These are phyloP conservation scores for Pythium pyrilobum DNA, from an alignment of 352 stramenopile species.

Conservation along the genomic window DNA sequence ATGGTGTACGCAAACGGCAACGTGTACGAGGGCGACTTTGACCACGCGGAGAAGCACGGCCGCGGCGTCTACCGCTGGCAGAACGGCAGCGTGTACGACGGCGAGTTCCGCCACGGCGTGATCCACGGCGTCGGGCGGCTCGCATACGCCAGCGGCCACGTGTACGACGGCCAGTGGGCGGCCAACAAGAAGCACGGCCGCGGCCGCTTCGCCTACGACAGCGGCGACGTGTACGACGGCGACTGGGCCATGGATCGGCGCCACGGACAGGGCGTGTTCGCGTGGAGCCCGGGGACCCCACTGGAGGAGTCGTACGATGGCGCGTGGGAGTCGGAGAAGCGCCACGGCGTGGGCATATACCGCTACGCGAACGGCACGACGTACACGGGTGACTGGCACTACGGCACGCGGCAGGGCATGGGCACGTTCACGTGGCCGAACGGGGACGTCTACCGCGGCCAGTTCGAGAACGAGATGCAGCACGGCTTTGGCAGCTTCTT, in stretches of 20 bases:
- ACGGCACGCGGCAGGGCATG: conserved; percentile 63
- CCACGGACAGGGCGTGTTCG: conserved; percentile 53
- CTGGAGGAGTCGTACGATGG: conserved; percentile 82
- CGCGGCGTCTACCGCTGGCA: conserved; percentile 52
- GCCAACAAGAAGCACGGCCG: conserved; percentile 73
- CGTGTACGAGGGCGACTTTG: conserved; percentile 61
- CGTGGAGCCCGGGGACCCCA: conserved; percentile 41
- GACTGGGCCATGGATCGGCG: conserved; percentile 58
- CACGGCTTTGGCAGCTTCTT: conserved; percentile 75
- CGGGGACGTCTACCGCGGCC: conserved; percentile 76
- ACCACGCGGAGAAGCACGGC: conserved; percentile 63
- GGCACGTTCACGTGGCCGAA: conserved; percentile 84
- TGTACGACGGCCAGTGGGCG: conserved; percentile 58
- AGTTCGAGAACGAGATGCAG: conserved; percentile 79
- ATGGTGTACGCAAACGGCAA: conserved; percentile 87
- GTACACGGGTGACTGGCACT: conserved; percentile 64
- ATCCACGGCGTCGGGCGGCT: conserved; percentile 60
- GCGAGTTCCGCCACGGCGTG: conserved; percentile 58
- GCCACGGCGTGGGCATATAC: conserved; percentile 59
- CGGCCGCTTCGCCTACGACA: conserved; percentile 74
- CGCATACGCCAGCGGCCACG: conserved; percentile 55
- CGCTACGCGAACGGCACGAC: conserved; percentile 49
- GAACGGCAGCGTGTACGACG: conserved; percentile 78
- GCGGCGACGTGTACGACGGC: conserved; percentile 79
- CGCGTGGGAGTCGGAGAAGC: conserved; percentile 50